Conservation (phyloP, 1,139 yeast species). For the Wickerhamomyces sp. region DNA sequence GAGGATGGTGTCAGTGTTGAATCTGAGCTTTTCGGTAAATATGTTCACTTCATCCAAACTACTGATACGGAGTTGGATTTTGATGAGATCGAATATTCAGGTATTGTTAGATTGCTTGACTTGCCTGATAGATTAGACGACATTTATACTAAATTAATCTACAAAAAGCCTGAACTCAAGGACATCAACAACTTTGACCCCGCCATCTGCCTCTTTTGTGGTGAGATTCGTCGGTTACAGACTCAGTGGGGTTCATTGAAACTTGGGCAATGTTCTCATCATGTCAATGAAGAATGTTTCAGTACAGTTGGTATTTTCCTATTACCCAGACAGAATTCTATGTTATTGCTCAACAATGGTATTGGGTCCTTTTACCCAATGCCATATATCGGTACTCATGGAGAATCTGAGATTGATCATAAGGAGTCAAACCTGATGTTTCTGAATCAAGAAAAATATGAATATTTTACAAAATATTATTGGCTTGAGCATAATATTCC, state of each 20-base stretch:
- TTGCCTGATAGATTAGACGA: slow-evolving; percentile 67
- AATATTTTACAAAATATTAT: slow-evolving; percentile 56
- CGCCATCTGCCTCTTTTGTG: slow-evolving; percentile 85
- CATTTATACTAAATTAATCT: slow-evolving; percentile 56
- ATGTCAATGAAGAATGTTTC: slow-evolving; percentile 59
- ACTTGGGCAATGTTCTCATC: slow-evolving; percentile 67
- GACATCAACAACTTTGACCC: slow-evolving; percentile 53
- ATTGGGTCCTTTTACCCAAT: slow-evolving; percentile 80
- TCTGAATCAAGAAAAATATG: slow-evolving; percentile 59
- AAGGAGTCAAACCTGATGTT: slow-evolving; percentile 71
- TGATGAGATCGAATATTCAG: slow-evolving; percentile 51
- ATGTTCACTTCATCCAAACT: slow-evolving; percentile 15
- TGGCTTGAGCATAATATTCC: slow-evolving; percentile 83
- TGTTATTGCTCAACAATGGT: slow-evolving; percentile 61
- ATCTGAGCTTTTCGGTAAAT: slow-evolving; percentile 12
- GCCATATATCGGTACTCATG: slow-evolving; percentile 84
- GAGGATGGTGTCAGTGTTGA: slow-evolving; percentile 13
- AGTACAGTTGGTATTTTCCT: slow-evolving; percentile 73
- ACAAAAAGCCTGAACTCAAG: slow-evolving; percentile 33
- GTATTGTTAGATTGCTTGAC: slow-evolving; percentile 47
- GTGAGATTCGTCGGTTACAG: slow-evolving; percentile 63
- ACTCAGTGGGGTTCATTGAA: slow-evolving; percentile 42
- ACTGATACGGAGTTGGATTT: slow-evolving; percentile 19
- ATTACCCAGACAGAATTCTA: slow-evolving; percentile 69
- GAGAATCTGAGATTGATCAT: slow-evolving; percentile 74